Evolutionary conservation across 2,329 filamentous ascomycete species (phyloP).

Genomic region (Fusarium proliferatum): DNA sequence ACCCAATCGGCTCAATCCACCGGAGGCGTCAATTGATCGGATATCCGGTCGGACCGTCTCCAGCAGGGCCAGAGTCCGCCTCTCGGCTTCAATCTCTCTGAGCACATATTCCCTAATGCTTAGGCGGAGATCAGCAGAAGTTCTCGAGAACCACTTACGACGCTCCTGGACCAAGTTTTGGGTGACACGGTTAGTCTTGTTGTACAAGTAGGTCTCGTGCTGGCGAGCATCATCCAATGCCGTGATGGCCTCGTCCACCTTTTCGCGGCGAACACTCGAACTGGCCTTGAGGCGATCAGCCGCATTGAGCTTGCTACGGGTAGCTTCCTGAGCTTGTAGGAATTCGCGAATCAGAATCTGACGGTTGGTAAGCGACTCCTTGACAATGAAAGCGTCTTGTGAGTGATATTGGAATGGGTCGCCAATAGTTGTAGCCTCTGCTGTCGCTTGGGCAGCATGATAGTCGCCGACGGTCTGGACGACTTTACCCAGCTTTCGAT

Average conservation of each 20-base stretch:
- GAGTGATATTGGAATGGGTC: slow-evolving; percentile 96
- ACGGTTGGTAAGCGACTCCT: slow-evolving; percentile 96
- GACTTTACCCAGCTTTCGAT: slow-evolving; percentile 93
- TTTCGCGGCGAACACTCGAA: slow-evolving; percentile 89
- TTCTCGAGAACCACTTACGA: slow-evolving; percentile 89
- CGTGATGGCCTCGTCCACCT: slow-evolving; percentile 96
- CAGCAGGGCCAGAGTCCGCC: slow-evolving; percentile 89
- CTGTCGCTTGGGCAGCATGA: slow-evolving; percentile 95
- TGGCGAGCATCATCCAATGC: slow-evolving; percentile 87
- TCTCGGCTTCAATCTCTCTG: slow-evolving; percentile 94
- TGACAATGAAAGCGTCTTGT: slow-evolving; percentile 95
- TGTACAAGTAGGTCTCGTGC: slow-evolving; percentile 82
- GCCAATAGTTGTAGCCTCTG: slow-evolving; percentile 92
- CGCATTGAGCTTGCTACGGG: slow-evolving; percentile 83
- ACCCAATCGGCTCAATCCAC: slow-evolving; percentile 88
- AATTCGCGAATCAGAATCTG: slow-evolving; percentile 96
- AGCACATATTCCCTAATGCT: slow-evolving; percentile 93
- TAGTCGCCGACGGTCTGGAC: slow-evolving; percentile 95
- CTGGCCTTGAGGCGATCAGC: slow-evolving; percentile 90
- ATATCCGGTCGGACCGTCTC: slow-evolving; percentile 95
- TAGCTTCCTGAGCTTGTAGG: slow-evolving; percentile 87
- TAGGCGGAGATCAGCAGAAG: slow-evolving; percentile 82
- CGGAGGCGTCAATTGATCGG: slow-evolving; percentile 88
- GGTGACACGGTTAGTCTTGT: slow-evolving; percentile 91
- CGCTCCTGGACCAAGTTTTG: slow-evolving; percentile 89